These are phyloP conservation scores for Linnemannia hyalina DNA, from an alignment of 192 early-diverging fungal species.

Conservation along the genomic window DNA sequence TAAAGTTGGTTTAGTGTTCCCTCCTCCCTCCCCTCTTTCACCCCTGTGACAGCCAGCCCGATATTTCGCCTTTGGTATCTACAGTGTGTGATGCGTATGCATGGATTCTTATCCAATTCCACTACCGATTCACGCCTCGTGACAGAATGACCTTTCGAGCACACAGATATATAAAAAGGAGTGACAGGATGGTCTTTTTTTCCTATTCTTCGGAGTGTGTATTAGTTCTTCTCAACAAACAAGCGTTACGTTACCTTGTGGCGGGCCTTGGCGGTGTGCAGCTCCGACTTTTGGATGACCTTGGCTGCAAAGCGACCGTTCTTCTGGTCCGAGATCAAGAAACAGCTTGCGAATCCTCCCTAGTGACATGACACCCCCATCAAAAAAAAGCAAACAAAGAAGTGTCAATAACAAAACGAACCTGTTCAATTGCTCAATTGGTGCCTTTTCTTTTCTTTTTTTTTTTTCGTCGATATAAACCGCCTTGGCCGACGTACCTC, in stretches of 20 bases:
- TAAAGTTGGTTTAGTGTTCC: not conserved
- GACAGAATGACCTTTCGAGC: not conserved
- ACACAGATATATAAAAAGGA: not conserved
- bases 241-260: slow-evolving; percentile 50
- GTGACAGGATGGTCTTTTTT: not conserved
- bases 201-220: not conserved
- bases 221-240: not conserved
- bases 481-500: slow-evolving; percentile 56
- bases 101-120: not conserved
- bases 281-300: slow-evolving; percentile 62
- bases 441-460: not conserved
- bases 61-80: not conserved
- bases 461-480: slow-evolving; percentile 1
- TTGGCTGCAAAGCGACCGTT: slow-evolving; percentile 74
- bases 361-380: slow-evolving; percentile 36
- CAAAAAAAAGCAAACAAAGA: not conserved
- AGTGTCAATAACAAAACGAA: not conserved
- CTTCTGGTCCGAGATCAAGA: slow-evolving; percentile 70
- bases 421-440: not conserved
- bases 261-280: slow-evolving; percentile 58
- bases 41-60: not conserved
- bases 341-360: slow-evolving; percentile 94
- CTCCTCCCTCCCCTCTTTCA: not conserved
- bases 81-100: not conserved
- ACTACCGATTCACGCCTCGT: not conserved